These are phyloP conservation scores for Paramecium sonneborni DNA, from an alignment of 73 alveolate genomes.

Conservation along the genomic window DNA sequence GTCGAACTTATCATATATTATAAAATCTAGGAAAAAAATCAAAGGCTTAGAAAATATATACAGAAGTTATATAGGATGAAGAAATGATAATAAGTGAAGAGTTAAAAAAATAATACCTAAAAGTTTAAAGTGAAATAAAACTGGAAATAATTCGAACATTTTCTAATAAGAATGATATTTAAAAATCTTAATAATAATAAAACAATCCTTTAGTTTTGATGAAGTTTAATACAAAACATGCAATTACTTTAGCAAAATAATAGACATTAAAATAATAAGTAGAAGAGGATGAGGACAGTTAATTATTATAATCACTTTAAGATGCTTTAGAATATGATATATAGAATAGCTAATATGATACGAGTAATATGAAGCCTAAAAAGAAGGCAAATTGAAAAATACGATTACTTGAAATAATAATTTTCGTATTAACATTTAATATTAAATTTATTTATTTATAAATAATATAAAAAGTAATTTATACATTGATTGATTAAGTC, in stretches of 20 bases:
- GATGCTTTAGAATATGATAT: not conserved
- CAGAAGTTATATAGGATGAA: not conserved
- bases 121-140: not conserved
- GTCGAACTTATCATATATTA: conserved; percentile 18
- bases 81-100: conserved; percentile 3
- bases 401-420: not conserved
- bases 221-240: conserved; percentile 51
- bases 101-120: not conserved
- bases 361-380: not conserved
- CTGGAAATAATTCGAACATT: conserved; percentile 38
- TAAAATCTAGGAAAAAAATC: not conserved
- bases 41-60: not conserved
- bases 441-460: not conserved
- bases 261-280: conserved; percentile 19
- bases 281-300: not conserved
- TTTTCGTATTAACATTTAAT: not conserved
- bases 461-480: not conserved
- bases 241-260: conserved; percentile 31
- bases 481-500: not conserved
- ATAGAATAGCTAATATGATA: not conserved
- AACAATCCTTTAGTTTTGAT: conserved; percentile 8
- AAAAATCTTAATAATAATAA: not conserved
- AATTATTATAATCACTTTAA: not conserved
- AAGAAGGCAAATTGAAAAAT: not conserved
- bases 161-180: not conserved